Base-by-base conservation (phyloP, 1,284 basidiomycete genomes). In the Sanguinoderma infundibulare region DNA sequence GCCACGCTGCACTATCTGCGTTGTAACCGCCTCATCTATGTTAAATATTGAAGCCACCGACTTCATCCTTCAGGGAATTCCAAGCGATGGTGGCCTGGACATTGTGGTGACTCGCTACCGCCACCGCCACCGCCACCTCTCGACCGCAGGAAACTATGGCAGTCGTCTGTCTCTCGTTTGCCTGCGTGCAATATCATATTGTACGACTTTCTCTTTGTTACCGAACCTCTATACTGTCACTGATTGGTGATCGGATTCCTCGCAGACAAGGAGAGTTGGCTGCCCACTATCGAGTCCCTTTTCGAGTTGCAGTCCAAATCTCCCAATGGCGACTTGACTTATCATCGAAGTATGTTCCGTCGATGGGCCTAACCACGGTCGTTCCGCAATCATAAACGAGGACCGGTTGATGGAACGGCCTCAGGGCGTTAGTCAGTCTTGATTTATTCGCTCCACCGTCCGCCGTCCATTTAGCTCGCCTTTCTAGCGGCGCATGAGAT, bases 241-340 rank as follows among this genome's bases (percentile, higher is more conserved):
- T n/a, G n/a, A n/a, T n/a, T n/a, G n/a, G n/a, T n/a, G n/a, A n/a
- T n/a, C n/a, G n/a, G 2, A 22, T 42, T 5, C 20, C 14, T 22
- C 40, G 14, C 40, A 68, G 24, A 59, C 61, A 59, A 79, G 77
- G 34, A 70, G 64, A 40, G 67, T 56, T 42, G 78, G 77, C 6
- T 55, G 8, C 62, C 65, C 3, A 59, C 60, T 1, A 10, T 64
- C 26, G 52, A 64, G 35, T 42, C 46, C 51, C 60, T 67, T 0
- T 67, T 67, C 36, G 57, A 44, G 12, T 34, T 60, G 17, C 62
- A 62, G 46, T 5, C 42, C 4, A 17, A 32, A 2, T 32, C 42
- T 0, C 55, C 54, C 3, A 32, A 12, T 20, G 40, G 22, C n/a
- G 30, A 10, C 14, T 60, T 60, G 35, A 32, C 32, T n/a, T 7